Evolutionary conservation across 2,329 filamentous ascomycete genomes (phyloP).

Genomic region (Sordariomycetes sp.): DNA sequence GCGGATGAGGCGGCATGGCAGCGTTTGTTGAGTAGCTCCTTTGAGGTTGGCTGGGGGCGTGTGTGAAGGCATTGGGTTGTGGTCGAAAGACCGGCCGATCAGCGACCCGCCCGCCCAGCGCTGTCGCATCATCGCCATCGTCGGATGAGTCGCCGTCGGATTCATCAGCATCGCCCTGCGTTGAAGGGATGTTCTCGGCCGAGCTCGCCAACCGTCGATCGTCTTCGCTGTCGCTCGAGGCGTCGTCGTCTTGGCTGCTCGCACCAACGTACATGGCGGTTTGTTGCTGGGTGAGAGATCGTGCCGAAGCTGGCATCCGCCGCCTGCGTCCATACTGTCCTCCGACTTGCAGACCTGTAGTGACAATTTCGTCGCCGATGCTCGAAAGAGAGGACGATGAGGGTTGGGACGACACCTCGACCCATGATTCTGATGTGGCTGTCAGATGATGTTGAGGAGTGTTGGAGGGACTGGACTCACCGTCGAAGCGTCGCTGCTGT

Average conservation of each 20-base stretch:
- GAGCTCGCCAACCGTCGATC: conserved; percentile 57
- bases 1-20: conserved; percentile 36
- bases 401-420: conserved; percentile 86
- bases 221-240: conserved; percentile 87
- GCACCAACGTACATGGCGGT: conserved; percentile 32
- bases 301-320: conserved; percentile 24
- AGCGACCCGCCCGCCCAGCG: conserved; percentile 43
- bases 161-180: conserved; percentile 35
- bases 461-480: conserved; percentile 13
- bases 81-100: conserved; percentile 61
- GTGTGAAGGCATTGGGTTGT: conserved; percentile 86
- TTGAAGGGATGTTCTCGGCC: conserved; percentile 38
- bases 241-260: conserved; percentile 89
- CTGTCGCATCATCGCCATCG: conserved; percentile 71
- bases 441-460: neutral
- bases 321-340: conserved; percentile 54
- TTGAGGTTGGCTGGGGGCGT: conserved; percentile 54
- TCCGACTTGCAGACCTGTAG: conserved; percentile 73
- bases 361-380: conserved; percentile 80
- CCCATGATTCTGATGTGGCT: conserved; percentile 71
- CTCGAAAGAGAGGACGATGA: conserved; percentile 90
- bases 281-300: conserved; percentile 27
- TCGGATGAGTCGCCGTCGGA: conserved; percentile 37
- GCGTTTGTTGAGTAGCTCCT: conserved; percentile 41
- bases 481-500: conserved; percentile 25